Conservation (phyloP, 2,329 filamentous ascomycete species). For the Neodidymelliopsis sp. region DNA sequence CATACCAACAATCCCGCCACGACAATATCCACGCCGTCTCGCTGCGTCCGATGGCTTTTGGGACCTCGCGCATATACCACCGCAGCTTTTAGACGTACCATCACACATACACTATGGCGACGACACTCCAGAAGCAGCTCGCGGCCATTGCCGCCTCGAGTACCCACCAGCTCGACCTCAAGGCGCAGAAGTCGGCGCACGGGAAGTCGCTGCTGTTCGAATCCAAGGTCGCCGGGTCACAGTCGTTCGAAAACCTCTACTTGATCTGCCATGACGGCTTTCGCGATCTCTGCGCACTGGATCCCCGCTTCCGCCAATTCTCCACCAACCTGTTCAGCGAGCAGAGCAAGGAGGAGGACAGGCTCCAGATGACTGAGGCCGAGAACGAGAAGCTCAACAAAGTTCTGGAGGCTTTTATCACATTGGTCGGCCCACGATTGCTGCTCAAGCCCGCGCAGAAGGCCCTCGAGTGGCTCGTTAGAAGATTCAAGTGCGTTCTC, state of each 20-base stretch:
- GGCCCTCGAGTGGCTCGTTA: conserved; percentile 91
- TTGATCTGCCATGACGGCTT: conserved; percentile 88
- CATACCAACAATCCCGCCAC: conserved; percentile 24
- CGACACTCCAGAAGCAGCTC: conserved; percentile 90
- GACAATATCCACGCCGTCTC: conserved; percentile 26
- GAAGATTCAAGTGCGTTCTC: conserved; percentile 82
- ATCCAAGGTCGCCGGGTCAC: conserved; percentile 79
- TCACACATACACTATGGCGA: conserved; percentile 64
- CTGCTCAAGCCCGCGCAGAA: conserved; percentile 88
- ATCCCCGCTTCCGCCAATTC: conserved; percentile 79
- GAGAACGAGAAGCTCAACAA: conserved; percentile 85
- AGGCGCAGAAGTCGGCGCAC: conserved; percentile 89
- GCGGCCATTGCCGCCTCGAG: conserved; percentile 90
- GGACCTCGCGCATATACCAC: not conserved
- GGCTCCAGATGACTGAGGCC: conserved; percentile 78
- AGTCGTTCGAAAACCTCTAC: conserved; percentile 90
- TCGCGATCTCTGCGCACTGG: conserved; percentile 87
- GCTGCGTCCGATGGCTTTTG: conserved; percentile 36
- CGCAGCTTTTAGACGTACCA: not conserved
- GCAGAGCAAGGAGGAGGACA: conserved; percentile 88
- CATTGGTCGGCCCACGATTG: conserved; percentile 76
- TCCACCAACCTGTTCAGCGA: conserved; percentile 86
- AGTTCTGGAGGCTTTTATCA: conserved; percentile 82
- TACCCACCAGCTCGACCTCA: conserved; percentile 88
- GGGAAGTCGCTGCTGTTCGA: conserved; percentile 96